These are phyloP conservation scores for Annona cherimola DNA, from an alignment of 164 flowering plant genomes.

Conservation along the genomic window DNA sequence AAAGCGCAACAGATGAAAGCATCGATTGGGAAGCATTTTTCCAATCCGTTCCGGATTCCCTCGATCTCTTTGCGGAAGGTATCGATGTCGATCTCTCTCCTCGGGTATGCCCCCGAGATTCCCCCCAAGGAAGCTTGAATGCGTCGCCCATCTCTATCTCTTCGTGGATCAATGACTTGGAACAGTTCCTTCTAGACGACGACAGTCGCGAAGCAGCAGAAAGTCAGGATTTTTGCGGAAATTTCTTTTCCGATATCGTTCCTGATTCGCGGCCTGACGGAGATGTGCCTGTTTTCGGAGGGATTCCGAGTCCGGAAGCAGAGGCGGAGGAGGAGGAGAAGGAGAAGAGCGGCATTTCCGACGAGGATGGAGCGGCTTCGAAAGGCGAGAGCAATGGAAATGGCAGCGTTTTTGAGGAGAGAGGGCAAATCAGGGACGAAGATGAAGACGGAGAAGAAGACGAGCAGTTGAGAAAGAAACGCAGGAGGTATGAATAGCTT, in stretches of 20 bases:
- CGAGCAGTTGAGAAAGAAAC: slow-evolving; percentile 48
- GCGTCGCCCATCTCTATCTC: slow-evolving; percentile 15
- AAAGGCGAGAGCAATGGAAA: no score
- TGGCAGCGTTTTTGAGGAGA: no score
- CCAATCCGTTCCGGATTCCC: background rate
- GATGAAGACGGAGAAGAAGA: slow-evolving; percentile 1
- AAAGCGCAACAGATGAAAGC: slow-evolving; percentile 1
- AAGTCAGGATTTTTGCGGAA: slow-evolving; percentile 7
- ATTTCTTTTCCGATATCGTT: slow-evolving; percentile 33
- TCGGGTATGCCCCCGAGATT: background rate
- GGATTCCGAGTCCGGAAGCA: slow-evolving; percentile 14
- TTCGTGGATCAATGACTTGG: slow-evolving; percentile 34
- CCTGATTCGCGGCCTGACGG: slow-evolving; percentile 16
- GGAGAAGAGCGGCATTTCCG: slow-evolving; percentile 7
- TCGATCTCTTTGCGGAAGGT: slow-evolving; percentile 3
- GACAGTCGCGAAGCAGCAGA: slow-evolving; percentile 5
- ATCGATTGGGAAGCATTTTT: slow-evolving; percentile 10
- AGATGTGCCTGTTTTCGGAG: slow-evolving; percentile 4
- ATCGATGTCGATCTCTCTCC: no score
- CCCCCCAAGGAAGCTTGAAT: background rate
- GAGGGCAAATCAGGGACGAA: no score
- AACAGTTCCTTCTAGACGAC: slow-evolving; percentile 43
- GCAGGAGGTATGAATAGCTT: slow-evolving; percentile 39
- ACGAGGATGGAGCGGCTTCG: background rate
- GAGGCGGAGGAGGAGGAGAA: slow-evolving; percentile 19